Conservation (phyloP, 805 yeast genomes). For the Wickerhamiella spandovensis region DNA sequence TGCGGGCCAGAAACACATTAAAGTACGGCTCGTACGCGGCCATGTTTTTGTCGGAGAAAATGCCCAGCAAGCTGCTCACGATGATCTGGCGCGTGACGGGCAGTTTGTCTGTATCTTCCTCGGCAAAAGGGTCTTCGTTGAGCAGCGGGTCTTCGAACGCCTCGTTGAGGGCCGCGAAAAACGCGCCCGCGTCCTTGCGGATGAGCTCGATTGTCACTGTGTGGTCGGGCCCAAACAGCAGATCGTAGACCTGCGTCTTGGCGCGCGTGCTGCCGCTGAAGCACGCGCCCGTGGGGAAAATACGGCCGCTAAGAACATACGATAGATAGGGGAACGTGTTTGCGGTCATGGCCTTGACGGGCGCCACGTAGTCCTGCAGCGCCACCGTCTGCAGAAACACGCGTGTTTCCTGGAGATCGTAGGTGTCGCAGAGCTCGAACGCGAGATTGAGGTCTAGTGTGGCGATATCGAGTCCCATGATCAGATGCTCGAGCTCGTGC, state of each 20-base stretch:
- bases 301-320: slow-evolving; percentile 59
- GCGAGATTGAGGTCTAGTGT: slow-evolving; percentile 71
- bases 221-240: slow-evolving; percentile 37
- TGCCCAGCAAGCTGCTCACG: slow-evolving; percentile 40
- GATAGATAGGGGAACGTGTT: slow-evolving; percentile 46
- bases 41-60: slow-evolving; percentile 38
- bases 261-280: slow-evolving; percentile 22
- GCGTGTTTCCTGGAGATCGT: slow-evolving; percentile 46
- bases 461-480: slow-evolving; percentile 54
- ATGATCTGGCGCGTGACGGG: slow-evolving; percentile 61
- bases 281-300: slow-evolving; percentile 54
- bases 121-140: slow-evolving; percentile 41
- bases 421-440: slow-evolving; percentile 42
- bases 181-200: slow-evolving; percentile 22
- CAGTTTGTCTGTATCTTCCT: slow-evolving; percentile 7
- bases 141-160: slow-evolving; percentile 69
- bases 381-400: slow-evolving; percentile 61
- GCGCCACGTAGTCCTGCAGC: slow-evolving; percentile 47
- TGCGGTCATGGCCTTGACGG: slow-evolving; percentile 13
- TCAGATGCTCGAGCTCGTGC: slow-evolving; percentile 49
- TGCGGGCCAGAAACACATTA: slow-evolving; percentile 64
- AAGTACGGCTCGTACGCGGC: slow-evolving; percentile 26
- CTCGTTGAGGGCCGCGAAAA: slow-evolving; percentile 60
- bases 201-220: slow-evolving; percentile 3
- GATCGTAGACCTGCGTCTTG: slow-evolving; percentile 39